Evolutionary conservation across 2,329 filamentous ascomycete genomes (phyloP).

Genomic region (Hypomyces rosellus): DNA sequence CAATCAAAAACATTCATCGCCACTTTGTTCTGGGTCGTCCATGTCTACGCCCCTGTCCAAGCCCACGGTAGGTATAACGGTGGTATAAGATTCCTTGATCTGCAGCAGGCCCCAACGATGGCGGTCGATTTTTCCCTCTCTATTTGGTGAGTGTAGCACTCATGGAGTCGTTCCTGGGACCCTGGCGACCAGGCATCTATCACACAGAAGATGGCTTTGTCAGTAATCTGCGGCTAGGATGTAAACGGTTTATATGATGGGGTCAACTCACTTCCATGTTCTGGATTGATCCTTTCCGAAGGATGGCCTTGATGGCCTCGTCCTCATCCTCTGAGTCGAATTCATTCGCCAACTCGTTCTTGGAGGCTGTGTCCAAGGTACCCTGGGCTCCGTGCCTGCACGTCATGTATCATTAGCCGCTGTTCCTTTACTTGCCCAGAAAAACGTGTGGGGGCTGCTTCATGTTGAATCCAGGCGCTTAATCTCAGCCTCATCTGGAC

Average conservation of each 20-base stretch:
- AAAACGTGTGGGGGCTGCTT: not conserved
- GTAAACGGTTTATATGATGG: not conserved
- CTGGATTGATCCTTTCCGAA: slow-evolving; percentile 68
- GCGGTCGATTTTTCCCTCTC: not conserved
- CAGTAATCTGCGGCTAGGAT: not conserved
- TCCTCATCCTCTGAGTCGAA: slow-evolving; percentile 79
- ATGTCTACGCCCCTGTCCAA: too few relatives aligned
- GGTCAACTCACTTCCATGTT: slow-evolving; percentile 42
- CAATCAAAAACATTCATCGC: slow-evolving; percentile 5
- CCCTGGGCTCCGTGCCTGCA: slow-evolving; percentile 80
- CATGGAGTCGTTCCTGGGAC: slow-evolving; percentile 47
- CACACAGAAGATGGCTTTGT: not conserved
- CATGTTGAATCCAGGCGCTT: too few relatives aligned
- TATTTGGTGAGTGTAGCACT: slow-evolving; percentile 38
- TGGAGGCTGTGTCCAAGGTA: slow-evolving; percentile 67
- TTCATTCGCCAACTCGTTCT: slow-evolving; percentile 70
- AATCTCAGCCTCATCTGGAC: too few relatives aligned
- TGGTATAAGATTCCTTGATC: not conserved
- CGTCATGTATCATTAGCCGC: slow-evolving; percentile 11
- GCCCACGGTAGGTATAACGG: too few relatives aligned
- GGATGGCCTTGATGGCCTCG: slow-evolving; percentile 72
- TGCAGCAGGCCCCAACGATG: too few relatives aligned
- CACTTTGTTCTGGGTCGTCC: not conserved
- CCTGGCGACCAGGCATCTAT: slow-evolving; percentile 48
- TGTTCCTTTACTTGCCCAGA: not conserved